Evolutionary conservation across 805 yeast genomes (phyloP), one percentile per base, ranked within the genome.

Genomic region (Yarrowia keelungensis): DNA sequence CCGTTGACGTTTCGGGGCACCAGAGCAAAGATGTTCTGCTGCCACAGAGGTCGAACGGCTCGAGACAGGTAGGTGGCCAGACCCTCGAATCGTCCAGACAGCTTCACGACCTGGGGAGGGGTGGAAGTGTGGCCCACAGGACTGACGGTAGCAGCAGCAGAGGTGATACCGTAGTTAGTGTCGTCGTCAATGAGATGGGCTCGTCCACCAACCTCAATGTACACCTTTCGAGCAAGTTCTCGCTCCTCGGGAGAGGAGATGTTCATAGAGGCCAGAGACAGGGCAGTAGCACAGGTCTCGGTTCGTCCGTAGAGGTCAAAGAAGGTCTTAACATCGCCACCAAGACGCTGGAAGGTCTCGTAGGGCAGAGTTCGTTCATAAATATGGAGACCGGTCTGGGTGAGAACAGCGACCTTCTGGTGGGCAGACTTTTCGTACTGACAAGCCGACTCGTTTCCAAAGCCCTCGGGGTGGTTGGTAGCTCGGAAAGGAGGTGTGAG

Each of bases 51-150:
- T 71, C 96, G 84, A 71, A 94, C 86, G 16, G 93, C 78, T 72
- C 98, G 85, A 0, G 97, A 84, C 41, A 92, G 81, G 69, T 92
- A 84, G 35, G 92, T 83, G 14, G 94, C 88, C 16, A 91, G 85
- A 58, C 97, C 98, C 76, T 91, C 93, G 74, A 93, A 92, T 72
- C 97, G 82, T 73, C 97, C 97, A 78, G 97, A 91, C 70, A 95
- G 83, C 39, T 90, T 86, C n/a, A 94, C 97, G 7, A 73, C 54
- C 47, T 58, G 46, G 5, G 56, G 46, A 9, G 51, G 64, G 32
- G 47, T 35, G 12, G 69, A 47, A 14, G 69, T 16, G 7, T 51
- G 15, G 22, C 36, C 36, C 12, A 9, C 15, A 11, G 64, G 47
- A 2, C 68, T 46, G 39, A 69, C 64, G 12, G 35, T 53, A 38